Percentiles rank a stretch among this genome's conserved stretches.
Evolutionary conservation across 495 filamentous ascomycete genomes (phyloP).

Genomic region (Hypoxylon crocopeplum): DNA sequence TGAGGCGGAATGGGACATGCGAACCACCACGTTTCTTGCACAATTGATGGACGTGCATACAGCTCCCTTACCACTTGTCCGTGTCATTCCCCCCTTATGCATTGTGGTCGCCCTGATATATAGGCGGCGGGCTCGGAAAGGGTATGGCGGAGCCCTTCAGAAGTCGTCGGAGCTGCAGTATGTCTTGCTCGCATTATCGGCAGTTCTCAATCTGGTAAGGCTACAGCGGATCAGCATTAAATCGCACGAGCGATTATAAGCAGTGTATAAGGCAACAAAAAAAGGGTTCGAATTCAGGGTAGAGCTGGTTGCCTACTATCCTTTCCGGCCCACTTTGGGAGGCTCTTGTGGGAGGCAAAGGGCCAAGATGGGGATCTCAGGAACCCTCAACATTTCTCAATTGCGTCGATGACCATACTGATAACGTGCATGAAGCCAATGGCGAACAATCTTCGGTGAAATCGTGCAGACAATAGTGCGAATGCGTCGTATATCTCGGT

Average conservation of each 20-base stretch:
- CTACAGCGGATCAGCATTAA: neutral
- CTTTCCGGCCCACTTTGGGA: neutral
- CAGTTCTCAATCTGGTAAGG: neutral
- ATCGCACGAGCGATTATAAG: neutral
- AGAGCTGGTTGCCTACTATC: conserved; percentile 1
- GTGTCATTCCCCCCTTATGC: neutral
- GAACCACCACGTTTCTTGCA: neutral
- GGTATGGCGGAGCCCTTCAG: no score
- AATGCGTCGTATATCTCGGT: no score
- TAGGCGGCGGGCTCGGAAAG: no score
- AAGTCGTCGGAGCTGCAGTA: no score
- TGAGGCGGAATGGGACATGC: neutral
- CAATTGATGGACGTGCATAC: neutral
- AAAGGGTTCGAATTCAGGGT: neutral
- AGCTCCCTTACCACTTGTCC: neutral
- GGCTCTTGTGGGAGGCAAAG: neutral
- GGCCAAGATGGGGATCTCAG: neutral
- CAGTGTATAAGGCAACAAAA: conserved; percentile 20
- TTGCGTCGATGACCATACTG: neutral
- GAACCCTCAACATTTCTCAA: neutral
- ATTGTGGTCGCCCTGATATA: no score
- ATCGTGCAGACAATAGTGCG: neutral
- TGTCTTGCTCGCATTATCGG: neutral
- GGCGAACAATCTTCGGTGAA: neutral
- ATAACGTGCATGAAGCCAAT: conserved; percentile 1